Percentiles rank a stretch among this genome's conserved stretches.
Conservation (phyloP, 2,329 filamentous ascomycete species). For the Kalaharituber pfeilii region DNA sequence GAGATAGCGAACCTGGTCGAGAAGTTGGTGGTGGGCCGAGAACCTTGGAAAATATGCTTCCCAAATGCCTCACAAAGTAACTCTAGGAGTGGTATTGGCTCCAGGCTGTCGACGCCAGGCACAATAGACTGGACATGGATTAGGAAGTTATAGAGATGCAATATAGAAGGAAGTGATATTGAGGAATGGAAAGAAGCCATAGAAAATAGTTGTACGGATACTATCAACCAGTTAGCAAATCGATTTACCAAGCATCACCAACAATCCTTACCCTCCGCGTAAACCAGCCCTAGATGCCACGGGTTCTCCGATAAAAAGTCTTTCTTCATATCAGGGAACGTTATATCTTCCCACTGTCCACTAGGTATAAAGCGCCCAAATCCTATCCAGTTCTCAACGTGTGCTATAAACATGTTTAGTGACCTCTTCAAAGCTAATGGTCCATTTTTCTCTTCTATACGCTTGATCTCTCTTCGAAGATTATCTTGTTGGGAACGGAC, state of each 20-base stretch:
- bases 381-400: slow-evolving; percentile 7
- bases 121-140: slow-evolving; percentile 4
- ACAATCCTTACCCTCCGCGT: slow-evolving; percentile 6
- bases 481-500: slow-evolving; percentile 6
- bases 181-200: slow-evolving; percentile 8
- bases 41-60: slow-evolving; percentile 9
- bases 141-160: slow-evolving; percentile 11
- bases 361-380: slow-evolving; percentile 6
- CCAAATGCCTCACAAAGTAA: slow-evolving; percentile 10
- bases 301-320: slow-evolving; percentile 10
- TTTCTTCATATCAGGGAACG: slow-evolving; percentile 6
- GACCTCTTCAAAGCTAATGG: slow-evolving; percentile 1
- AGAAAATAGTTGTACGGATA: slow-evolving; percentile 10
- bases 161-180: slow-evolving; percentile 6
- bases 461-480: slow-evolving; percentile 1
- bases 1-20: slow-evolving; percentile 7
- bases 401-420: slow-evolving; percentile 1
- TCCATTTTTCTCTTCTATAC: slow-evolving; percentile 4
- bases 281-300: slow-evolving; percentile 10
- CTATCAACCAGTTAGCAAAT: slow-evolving; percentile 3
- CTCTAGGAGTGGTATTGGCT: slow-evolving; percentile 5
- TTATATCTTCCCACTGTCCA: slow-evolving; percentile 3
- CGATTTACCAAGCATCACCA: background rate
- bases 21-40: slow-evolving; percentile 7
- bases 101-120: slow-evolving; percentile 3